Conservation (phyloP, 2,329 filamentous ascomycete genomes). For the Exophiala xenobiotica region DNA sequence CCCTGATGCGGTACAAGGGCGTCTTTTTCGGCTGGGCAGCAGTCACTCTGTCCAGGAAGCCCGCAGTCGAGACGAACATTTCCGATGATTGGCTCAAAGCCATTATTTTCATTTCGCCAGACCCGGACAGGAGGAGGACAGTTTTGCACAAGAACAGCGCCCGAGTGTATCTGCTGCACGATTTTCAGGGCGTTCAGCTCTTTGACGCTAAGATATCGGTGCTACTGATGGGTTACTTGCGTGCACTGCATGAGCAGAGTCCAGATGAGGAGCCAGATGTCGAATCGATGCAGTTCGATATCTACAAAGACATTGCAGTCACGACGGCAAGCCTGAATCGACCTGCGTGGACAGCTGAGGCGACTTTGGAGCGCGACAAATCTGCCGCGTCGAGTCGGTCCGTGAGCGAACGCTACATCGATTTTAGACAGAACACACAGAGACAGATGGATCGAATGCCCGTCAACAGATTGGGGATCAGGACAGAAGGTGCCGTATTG, state of each 20-base stretch:
- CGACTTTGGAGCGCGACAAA: conserved; percentile 31
- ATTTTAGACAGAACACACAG: conserved; percentile 52
- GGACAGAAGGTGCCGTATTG: conserved; percentile 40
- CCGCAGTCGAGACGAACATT: conserved; percentile 35
- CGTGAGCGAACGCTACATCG: conserved; percentile 48
- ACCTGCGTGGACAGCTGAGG: conserved; percentile 41
- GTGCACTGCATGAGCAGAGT: conserved; percentile 39
- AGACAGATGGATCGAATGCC: conserved; percentile 59
- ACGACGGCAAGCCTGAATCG: conserved; percentile 40
- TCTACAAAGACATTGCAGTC: conserved; percentile 39
- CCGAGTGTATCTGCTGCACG: conserved; percentile 55
- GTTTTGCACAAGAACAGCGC: conserved; percentile 54
- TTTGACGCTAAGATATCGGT: conserved; percentile 51
- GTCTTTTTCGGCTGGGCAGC: conserved; percentile 66
- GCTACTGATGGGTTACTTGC: conserved; percentile 61
- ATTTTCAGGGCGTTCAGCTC: conserved; percentile 48
- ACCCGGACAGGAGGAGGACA: conserved; percentile 46
- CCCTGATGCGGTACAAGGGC: conserved; percentile 57
- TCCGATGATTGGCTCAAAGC: conserved; percentile 57
- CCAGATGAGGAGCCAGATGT: conserved; percentile 38
- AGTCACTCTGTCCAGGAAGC: conserved; percentile 38
- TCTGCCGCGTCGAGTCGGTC: conserved; percentile 43
- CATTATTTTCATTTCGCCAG: conserved; percentile 57
- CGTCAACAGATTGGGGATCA: conserved; percentile 58
- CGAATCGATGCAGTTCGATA: conserved; percentile 39